Conservation (phyloP, 441 rosid genomes). For the Hura crepitans region DNA sequence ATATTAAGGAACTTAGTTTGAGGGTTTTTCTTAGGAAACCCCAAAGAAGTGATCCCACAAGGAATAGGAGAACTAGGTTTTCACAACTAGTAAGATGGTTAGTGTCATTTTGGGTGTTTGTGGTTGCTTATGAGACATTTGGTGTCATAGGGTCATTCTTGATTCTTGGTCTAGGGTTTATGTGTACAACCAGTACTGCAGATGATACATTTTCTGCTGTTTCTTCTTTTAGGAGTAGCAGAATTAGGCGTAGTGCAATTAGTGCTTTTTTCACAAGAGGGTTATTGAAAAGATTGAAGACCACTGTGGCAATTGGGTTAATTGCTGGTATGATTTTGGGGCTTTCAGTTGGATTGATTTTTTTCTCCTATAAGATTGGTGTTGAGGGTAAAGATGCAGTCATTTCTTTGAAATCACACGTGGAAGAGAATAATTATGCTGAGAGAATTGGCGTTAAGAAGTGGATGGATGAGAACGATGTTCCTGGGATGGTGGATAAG, state of each 20-base stretch:
- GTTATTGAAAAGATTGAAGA: conserved; percentile 63
- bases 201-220: conserved; percentile 67
- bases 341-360: conserved; percentile 53
- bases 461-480: conserved; percentile 97
- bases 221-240: conserved; percentile 53
- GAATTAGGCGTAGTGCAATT: conserved; percentile 50
- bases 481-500: conserved; percentile 78
- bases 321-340: conserved; percentile 76
- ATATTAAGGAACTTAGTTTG: conserved; percentile 55
- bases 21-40: conserved; percentile 53
- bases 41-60: conserved; percentile 35
- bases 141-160: conserved; percentile 64
- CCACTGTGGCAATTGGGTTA: conserved; percentile 78
- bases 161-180: conserved; percentile 62
- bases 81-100: conserved; percentile 68
- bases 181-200: conserved; percentile 55
- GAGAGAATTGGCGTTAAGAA: conserved; percentile 77
- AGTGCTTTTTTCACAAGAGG: conserved; percentile 75
- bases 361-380: conserved; percentile 93
- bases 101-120: conserved; percentile 70
- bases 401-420: conserved; percentile 71
- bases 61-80: conserved; percentile 49
- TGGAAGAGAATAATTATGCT: conserved; percentile 81
- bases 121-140: conserved; percentile 66
- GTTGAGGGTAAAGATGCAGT: conserved; percentile 90